Base-by-base conservation (phyloP, 345 rosid species). In the Corchorus olitorius region DNA sequence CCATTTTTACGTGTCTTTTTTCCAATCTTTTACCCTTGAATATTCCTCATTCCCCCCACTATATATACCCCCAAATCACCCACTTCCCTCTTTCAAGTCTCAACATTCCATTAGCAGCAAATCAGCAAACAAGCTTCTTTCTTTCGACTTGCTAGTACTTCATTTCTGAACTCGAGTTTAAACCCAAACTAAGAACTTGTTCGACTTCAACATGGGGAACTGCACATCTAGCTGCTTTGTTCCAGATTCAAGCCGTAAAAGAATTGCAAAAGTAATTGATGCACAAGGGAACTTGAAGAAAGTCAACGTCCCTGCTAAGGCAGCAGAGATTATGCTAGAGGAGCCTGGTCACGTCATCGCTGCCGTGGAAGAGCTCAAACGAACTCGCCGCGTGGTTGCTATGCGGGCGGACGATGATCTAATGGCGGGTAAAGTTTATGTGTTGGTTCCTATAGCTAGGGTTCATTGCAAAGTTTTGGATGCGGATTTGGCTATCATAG, bases 281-380 rank as follows among this genome's bases (percentile, higher is more conserved):
- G 37, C 62, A 39, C 58, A 62, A 2, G 89, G 88, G 69, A 79
- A 74, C 54, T 10, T 75, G 50, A 79, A 76, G 69, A 54, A 46
- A 48, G 50, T 88, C 10, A 74, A 74, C 0, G 64, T 82, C 49
- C 86, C 87, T 0, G 72, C 73, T 0, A 84, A 74, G 52, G 89
- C 88, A 13, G 92, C 85, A 0, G 92, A 89, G 79, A 75, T 85
- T 58, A 85, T 87, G 92, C 78, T 89, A 12, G 90, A 89, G 63
- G 85, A 89, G 14, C 87, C 89, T 6, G 87, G 84, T 50, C 75
- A 78, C 56, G 78, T 76, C 45, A 65, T 88, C 37, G 76, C 76
- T 62, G 41, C 68, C 2, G 75, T 62, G n/a, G 80, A 79, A 46
- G 78, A 80, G 20, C 78, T 86, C 20, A 65, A 53, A 20, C 68